Evolutionary conservation across 2,329 filamentous ascomycete species (phyloP), one percentile per base, ranked within the genome.

Genomic region (Colletotrichum incanum): DNA sequence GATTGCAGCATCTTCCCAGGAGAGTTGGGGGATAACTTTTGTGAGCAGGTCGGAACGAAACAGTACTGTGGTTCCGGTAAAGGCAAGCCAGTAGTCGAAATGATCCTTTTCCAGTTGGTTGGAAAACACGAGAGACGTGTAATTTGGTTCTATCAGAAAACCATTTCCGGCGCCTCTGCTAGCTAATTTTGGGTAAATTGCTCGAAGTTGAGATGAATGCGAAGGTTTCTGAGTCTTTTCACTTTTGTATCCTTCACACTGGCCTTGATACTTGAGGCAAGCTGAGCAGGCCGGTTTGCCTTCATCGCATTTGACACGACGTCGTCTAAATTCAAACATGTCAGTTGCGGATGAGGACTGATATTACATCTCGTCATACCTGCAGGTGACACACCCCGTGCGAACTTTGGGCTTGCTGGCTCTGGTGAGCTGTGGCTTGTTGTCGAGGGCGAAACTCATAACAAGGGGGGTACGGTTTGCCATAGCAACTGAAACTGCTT

Each of bases 1-100:
- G 3, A 84, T 74, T 0, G 79, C 80, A 0, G 62, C 43, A 18
- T 74, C 71, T 5, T 54, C 34, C 61, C 73, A 69, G 1, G 71
- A 65, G 6, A 74, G 37, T 12, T 69, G 73, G 1, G 67, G 73
- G 8, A 74, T 83, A 1, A 69, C 47, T 8, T 49, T 34, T 0
- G 43, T 49, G 1, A 72, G 34, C 1, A 72, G 43, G 0, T 69
- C 65, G 0, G 69, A 68, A 2, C 26, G 65, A 16, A 69, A 72
- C 1, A 72, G 58, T 9, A 45, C n/a, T 6, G 65, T 34, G 23
- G 56, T 50, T 3, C 20, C 16, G 0, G 65, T 50, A 5, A 72
- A 72, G 8, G 69, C 49, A 1, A 63, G 56, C 69, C 69, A 69
- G 50, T 63, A 69, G 43, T 72, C 69, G 58, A 72, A 69, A 18